Percentiles rank a stretch among this genome's conserved stretches.
Conservation (phyloP, 2,329 filamentous ascomycete genomes). For the Talaromyces sp. region DNA sequence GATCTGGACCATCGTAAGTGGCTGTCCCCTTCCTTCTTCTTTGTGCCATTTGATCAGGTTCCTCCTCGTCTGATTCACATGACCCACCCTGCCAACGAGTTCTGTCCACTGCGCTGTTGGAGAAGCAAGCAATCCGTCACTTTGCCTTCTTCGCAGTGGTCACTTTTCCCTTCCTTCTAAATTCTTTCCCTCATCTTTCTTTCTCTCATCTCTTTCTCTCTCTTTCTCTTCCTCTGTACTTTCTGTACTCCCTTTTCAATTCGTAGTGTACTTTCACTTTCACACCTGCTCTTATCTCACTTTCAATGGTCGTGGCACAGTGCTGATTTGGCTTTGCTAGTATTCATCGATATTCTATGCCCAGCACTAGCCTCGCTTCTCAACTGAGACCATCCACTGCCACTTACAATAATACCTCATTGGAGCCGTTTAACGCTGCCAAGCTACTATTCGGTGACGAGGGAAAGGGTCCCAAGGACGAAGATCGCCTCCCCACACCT, state of each 20-base stretch:
- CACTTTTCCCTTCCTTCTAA: background rate
- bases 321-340: conserved; percentile 39
- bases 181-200: background rate
- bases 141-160: background rate
- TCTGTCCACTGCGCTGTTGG: background rate
- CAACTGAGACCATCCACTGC: conserved; percentile 25
- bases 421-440: conserved; percentile 79
- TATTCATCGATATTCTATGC: conserved; percentile 89
- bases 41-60: background rate
- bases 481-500: conserved; percentile 51
- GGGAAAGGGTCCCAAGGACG: conserved; percentile 46
- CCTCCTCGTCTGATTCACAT: background rate
- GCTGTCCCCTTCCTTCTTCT: background rate
- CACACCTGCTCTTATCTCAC: background rate
- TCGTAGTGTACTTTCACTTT: background rate
- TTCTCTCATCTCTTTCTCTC: background rate
- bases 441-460: conserved; percentile 85
- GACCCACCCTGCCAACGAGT: background rate
- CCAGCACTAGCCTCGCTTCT: conserved; percentile 51
- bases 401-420: conserved; percentile 35
- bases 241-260: background rate
- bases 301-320: background rate
- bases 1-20: conserved; percentile 74
- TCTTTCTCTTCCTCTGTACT: no score
- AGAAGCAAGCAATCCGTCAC: background rate